Evolutionary conservation across 2,329 filamentous ascomycete species (phyloP).

Genomic region (Colletotrichum melonis): DNA sequence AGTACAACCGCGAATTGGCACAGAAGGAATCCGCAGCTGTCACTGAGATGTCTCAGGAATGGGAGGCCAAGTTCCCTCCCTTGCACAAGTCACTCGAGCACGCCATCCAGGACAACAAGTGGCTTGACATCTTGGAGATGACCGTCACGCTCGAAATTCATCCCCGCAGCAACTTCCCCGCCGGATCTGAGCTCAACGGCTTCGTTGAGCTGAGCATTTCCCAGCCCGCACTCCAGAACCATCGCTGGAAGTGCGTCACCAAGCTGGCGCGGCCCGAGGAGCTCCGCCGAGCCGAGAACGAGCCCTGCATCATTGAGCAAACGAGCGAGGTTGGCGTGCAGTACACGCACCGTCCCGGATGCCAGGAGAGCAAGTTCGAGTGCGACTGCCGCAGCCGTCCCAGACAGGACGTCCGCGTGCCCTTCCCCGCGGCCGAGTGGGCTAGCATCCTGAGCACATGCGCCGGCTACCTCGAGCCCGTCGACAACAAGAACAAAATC

Average conservation of each 20-base stretch:
- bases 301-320: constrained; percentile 56
- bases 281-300: constrained; percentile 55
- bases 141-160: constrained; percentile 70
- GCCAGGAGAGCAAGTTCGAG: constrained; percentile 56
- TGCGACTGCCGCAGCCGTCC: constrained; percentile 63
- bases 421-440: constrained; percentile 69
- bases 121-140: constrained; percentile 71
- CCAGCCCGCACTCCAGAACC: constrained; percentile 63
- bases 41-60: constrained; percentile 64
- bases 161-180: constrained; percentile 66
- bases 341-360: constrained; percentile 61
- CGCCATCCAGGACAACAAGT: constrained; percentile 60
- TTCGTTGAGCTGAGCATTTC: constrained; percentile 70
- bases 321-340: constrained; percentile 62
- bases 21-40: constrained; percentile 67
- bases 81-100: constrained; percentile 64
- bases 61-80: constrained; percentile 69
- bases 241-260: constrained; percentile 71
- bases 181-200: constrained; percentile 69
- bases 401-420: constrained; percentile 63
- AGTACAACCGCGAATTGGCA: constrained; percentile 66
- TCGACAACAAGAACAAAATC: constrained; percentile 37
- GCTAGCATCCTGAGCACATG: constrained; percentile 68
- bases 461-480: constrained; percentile 57
- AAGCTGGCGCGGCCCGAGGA: constrained; percentile 68